phyloP scores from a whole-genome alignment of 805 yeast species.

The Zygoascus bituminiphila region DNA sequence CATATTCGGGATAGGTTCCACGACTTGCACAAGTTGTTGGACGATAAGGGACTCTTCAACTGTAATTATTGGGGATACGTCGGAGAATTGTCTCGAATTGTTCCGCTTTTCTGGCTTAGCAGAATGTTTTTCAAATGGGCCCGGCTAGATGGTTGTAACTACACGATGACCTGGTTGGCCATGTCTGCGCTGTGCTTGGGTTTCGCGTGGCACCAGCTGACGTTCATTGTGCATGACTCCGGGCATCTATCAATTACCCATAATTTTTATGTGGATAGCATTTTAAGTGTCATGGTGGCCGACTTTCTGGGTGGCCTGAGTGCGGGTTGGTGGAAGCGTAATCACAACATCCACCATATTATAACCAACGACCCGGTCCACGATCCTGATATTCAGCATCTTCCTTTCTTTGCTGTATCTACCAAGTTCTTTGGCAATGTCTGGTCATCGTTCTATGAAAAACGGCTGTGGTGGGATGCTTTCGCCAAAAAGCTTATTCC shows the following conservation, averaged over 20 bases:
- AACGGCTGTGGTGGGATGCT: slow-evolving; percentile 56
- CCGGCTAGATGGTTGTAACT: neutral
- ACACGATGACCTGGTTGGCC: slow-evolving; percentile 29
- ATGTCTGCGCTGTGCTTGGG: slow-evolving; percentile 62
- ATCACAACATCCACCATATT: slow-evolving; percentile 88
- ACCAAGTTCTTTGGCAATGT: slow-evolving; percentile 58
- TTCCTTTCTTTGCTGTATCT: slow-evolving; percentile 86
- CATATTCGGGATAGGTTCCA: slow-evolving; percentile 49
- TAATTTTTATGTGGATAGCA: slow-evolving; percentile 64
- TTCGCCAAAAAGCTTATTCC: slow-evolving; percentile 52
- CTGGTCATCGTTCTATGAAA: slow-evolving; percentile 74
- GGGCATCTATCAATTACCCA: slow-evolving; percentile 83
- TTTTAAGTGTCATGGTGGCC: slow-evolving; percentile 65
- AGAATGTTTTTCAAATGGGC: slow-evolving; percentile 35
- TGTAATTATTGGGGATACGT: slow-evolving; percentile 68
- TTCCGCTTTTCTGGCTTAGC: slow-evolving; percentile 43
- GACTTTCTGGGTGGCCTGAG: slow-evolving; percentile 82
- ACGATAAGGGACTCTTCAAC: slow-evolving; percentile 52
- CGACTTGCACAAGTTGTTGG: slow-evolving; percentile 47
- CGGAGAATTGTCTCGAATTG: slow-evolving; percentile 58
- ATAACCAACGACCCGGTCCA: slow-evolving; percentile 90
- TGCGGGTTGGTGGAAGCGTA: slow-evolving; percentile 91
- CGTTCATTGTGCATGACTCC: slow-evolving; percentile 84
- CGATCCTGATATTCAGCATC: slow-evolving; percentile 90
- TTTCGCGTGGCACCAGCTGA: slow-evolving; percentile 80